These are phyloP conservation scores for Phytomonas sp. DNA, from an alignment of 208 protist species.

Conservation along the genomic window DNA sequence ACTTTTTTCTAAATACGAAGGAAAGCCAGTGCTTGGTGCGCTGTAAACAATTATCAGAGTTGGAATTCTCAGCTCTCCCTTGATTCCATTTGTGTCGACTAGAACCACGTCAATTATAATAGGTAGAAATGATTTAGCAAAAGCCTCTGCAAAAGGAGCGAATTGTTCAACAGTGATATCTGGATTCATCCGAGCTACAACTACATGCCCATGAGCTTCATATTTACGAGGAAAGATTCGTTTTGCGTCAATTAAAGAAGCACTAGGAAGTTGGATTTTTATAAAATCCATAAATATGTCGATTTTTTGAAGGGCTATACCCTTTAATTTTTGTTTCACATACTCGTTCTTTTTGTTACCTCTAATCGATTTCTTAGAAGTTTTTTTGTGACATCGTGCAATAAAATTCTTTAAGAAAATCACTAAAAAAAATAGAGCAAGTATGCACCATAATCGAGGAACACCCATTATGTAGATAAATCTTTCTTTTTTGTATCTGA, in stretches of 20 bases:
- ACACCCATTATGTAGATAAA: conserved; percentile 1
- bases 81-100: conserved; percentile 58
- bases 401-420: background rate
- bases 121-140: conserved; percentile 56
- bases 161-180: conserved; percentile 34
- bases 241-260: conserved; percentile 18
- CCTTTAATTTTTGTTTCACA: conserved; percentile 10
- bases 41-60: conserved; percentile 31
- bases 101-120: conserved; percentile 67
- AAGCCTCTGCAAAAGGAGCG: conserved; percentile 24
- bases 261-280: conserved; percentile 15
- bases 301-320: conserved; percentile 50
- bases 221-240: conserved; percentile 63
- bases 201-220: conserved; percentile 75
- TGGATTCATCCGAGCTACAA: conserved; percentile 65
- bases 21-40: background rate
- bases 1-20: background rate
- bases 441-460: background rate
- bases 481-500: background rate
- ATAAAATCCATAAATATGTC: conserved; percentile 15
- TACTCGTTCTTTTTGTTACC: background rate
- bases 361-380: background rate
- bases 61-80: conserved; percentile 68
- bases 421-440: conserved; percentile 8
- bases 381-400: background rate